A percentile compares a stretch with the other conserved stretches of the same genome.
Evolutionary conservation across 306 rosid genomes (phyloP).

Genomic region (Fragaria nilgerrensis): DNA sequence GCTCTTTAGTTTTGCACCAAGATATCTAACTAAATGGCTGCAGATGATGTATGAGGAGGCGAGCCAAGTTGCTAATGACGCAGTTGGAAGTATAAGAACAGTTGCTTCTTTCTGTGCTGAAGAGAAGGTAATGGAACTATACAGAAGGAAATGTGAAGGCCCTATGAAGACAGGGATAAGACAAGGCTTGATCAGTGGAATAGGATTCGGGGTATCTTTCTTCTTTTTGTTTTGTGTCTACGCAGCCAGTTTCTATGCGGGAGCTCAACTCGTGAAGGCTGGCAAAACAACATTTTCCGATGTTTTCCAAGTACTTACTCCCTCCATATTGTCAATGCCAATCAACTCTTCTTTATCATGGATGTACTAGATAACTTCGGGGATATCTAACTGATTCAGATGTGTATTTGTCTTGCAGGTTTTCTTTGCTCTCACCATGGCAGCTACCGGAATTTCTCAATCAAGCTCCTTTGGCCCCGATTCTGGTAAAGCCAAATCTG

Average conservation of each 20-base stretch:
- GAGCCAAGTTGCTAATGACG: constrained; percentile 87
- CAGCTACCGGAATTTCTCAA: constrained; percentile 65
- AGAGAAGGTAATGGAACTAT: constrained; percentile 82
- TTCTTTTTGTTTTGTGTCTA: constrained; percentile 61
- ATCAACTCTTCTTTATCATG: not conserved
- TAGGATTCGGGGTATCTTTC: constrained; percentile 72
- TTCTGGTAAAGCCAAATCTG: constrained; percentile 55
- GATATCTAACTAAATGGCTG: constrained; percentile 20
- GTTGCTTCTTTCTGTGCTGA: constrained; percentile 90
- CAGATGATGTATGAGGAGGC: constrained; percentile 89
- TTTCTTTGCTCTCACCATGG: constrained; percentile 78
- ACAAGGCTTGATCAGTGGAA: constrained; percentile 77
- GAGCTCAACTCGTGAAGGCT: constrained; percentile 54
- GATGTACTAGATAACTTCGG: not conserved
- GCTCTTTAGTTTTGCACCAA: not conserved
- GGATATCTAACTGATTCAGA: not conserved
- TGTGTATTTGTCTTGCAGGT: constrained; percentile 48
- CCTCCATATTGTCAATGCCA: not conserved
- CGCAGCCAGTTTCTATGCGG: constrained; percentile 78
- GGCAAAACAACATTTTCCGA: constrained; percentile 54
- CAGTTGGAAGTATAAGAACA: constrained; percentile 88
- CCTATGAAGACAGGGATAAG: constrained; percentile 69
- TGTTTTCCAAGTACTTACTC: constrained; percentile 54
- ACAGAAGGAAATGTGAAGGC: constrained; percentile 73
- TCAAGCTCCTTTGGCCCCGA: constrained; percentile 59